Base-by-base conservation (phyloP, 768 basidiomycete species). In the Lentinula aciculospora region DNA sequence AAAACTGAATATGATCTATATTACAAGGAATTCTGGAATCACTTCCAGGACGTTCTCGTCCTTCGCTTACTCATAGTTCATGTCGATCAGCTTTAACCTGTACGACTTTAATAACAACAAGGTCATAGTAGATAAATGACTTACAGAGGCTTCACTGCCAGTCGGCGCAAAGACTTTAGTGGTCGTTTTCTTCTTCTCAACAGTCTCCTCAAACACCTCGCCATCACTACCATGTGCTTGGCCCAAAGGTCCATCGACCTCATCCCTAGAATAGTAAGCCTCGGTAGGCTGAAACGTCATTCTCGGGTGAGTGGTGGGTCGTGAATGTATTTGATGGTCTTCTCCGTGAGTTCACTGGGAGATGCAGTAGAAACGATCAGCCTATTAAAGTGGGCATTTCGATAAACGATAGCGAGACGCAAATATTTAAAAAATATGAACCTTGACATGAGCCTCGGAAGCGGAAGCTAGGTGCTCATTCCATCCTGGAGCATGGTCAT, bases 391-490 rank as follows among this genome's bases (percentile, higher is more conserved):
- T n/a, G n/a, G n/a, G n/a, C n/a, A n/a, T n/a, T n/a, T n/a, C n/a
- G n/a, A n/a, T n/a, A n/a, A n/a, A n/a, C n/a, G n/a, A n/a, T n/a
- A n/a, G n/a, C n/a, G n/a, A n/a, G n/a, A n/a, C n/a, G n/a, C n/a
- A n/a, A n/a, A n/a, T n/a, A n/a, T n/a, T n/a, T n/a, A n/a, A n/a
- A 39, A 56, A 31, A 25, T 13, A 9, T 10, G n/a, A 10, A 56
- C 55, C 55, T 56, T 56, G 1, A 56, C 55, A 44, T 39, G 31
- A 31, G 55, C 55, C 15, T 56, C 55, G 21, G 55, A 56, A 32
- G 55, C 32, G 17, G 55, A 56, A 28, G 55, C 55, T 5, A 56
- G 55, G 31, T 45, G 29, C 23, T 56, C 55, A 23, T 56, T 56
- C 55, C 55, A 56, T 17, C 55, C 55, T 4, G 55, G 55, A 21